Conservation (phyloP, 78 protist genomes). For the Blattamonas nauphoetae region DNA sequence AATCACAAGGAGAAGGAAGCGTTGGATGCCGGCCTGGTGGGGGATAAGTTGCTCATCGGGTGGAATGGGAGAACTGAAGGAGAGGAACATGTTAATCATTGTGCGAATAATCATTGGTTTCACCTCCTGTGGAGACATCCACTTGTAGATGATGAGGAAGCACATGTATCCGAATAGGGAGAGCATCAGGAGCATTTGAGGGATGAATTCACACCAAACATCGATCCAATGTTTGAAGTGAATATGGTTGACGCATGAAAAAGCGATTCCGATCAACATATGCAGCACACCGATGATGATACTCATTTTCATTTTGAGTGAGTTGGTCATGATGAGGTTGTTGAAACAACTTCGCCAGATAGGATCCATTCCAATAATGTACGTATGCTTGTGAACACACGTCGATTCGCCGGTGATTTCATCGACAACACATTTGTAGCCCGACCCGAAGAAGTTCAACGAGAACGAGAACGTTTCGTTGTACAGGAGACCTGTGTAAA, state of each 20-base stretch:
- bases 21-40: constrained; percentile 56
- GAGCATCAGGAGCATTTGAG: constrained; percentile 83
- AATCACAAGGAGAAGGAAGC: constrained; percentile 50
- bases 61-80: background rate
- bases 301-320: constrained; percentile 97
- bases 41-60: background rate
- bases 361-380: constrained; percentile 20
- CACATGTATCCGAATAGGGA: constrained; percentile 89
- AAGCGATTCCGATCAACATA: constrained; percentile 83
- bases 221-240: constrained; percentile 10
- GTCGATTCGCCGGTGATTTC: background rate
- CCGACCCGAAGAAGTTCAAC: constrained; percentile 29
- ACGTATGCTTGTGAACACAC: background rate
- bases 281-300: constrained; percentile 85
- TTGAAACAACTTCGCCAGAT: constrained; percentile 50
- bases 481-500: constrained; percentile 91
- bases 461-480: constrained; percentile 80
- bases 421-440: background rate
- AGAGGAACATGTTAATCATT: constrained; percentile 16
- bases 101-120: background rate
- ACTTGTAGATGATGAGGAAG: constrained; percentile 68
- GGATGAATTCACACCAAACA: constrained; percentile 70
- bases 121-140: constrained; percentile 37
- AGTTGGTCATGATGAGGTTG: constrained; percentile 80
- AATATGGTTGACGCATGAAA: constrained; percentile 26